A percentile compares a stretch with the other conserved stretches of the same genome.
Conservation (phyloP, 176 grass and related monocot species). For the Musa troglodytarum region DNA sequence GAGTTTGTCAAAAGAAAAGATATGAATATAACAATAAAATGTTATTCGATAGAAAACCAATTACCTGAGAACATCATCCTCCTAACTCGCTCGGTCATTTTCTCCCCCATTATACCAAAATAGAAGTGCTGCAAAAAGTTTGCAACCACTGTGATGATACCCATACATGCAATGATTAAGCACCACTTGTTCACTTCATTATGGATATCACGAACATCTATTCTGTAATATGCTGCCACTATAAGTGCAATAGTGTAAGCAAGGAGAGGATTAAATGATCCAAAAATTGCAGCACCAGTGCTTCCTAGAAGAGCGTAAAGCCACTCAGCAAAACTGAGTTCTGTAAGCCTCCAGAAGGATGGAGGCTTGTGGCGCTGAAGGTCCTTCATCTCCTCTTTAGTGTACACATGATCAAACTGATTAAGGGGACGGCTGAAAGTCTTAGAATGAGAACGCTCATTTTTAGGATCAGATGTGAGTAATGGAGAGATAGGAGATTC, state of each 20-base stretch:
- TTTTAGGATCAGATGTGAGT: constrained; percentile 91
- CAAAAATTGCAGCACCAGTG: constrained; percentile 94
- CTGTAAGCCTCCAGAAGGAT: constrained; percentile 91
- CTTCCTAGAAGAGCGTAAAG: constrained; percentile 96
- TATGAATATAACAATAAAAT: background rate
- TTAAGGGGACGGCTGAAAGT: constrained; percentile 82
- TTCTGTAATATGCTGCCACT: constrained; percentile 83
- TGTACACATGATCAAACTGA: constrained; percentile 52
- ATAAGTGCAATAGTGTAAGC: constrained; percentile 93
- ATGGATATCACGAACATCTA: constrained; percentile 55
- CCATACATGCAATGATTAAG: constrained; percentile 95
- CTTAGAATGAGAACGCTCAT: constrained; percentile 95
- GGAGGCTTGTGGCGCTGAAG: constrained; percentile 55
- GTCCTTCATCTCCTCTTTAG: constrained; percentile 57
- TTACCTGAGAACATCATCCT: constrained; percentile 99
- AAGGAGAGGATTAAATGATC: constrained; percentile 94
- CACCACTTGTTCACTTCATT: constrained; percentile 96
- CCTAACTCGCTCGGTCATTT: constrained; percentile 98
- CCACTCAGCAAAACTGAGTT: constrained; percentile 96
- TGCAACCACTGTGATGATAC: constrained; percentile 84
- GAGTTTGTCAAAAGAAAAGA: constrained; percentile 13
- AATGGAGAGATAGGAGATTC: constrained; percentile 98
- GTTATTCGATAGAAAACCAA: constrained; percentile 15
- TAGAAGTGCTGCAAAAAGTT: constrained; percentile 99
- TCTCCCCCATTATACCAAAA: constrained; percentile 99